Percentiles rank a stretch among this genome's conserved stretches.
These are phyloP conservation scores for Neoscytalidium dimidiatum DNA, from an alignment of 2,329 filamentous ascomycete genomes.

Conservation along the genomic window DNA sequence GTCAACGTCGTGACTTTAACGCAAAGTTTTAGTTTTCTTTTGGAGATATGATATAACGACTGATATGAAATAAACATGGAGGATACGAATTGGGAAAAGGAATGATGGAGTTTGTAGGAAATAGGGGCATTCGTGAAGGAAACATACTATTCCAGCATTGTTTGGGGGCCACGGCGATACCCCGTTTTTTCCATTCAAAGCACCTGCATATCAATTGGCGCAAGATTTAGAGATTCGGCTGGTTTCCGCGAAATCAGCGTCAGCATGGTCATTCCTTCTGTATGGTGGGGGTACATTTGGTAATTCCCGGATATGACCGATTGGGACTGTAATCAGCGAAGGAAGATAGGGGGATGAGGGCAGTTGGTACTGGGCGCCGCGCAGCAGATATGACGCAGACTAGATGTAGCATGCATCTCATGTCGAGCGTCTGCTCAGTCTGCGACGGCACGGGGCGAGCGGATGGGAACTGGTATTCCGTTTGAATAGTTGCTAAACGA, in stretches of 20 bases:
- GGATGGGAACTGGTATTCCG: background rate
- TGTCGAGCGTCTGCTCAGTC: background rate
- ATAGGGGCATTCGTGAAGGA: background rate
- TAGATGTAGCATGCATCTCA: too few relatives aligned
- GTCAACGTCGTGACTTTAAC: background rate
- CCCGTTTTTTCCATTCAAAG: background rate
- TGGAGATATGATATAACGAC: conserved; percentile 4
- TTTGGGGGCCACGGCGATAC: background rate
- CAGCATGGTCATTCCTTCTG: background rate
- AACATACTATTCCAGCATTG: conserved; percentile 2
- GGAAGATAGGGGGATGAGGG: background rate
- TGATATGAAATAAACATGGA: background rate
- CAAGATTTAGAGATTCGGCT: conserved; percentile 1
- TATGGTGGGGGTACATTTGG: background rate
- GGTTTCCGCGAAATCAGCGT: background rate
- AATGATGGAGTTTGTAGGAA: background rate
- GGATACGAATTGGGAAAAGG: background rate
- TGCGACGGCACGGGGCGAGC: background rate
- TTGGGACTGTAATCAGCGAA: background rate
- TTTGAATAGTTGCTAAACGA: conserved; percentile 1
- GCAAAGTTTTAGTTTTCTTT: background rate
- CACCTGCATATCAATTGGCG: conserved; percentile 11
- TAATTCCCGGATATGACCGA: background rate
- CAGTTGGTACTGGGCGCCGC: background rate
- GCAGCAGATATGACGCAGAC: background rate